phyloP scores from a whole-genome alignment of 1,284 basidiomycete genomes.

The Cyathus olla region DNA sequence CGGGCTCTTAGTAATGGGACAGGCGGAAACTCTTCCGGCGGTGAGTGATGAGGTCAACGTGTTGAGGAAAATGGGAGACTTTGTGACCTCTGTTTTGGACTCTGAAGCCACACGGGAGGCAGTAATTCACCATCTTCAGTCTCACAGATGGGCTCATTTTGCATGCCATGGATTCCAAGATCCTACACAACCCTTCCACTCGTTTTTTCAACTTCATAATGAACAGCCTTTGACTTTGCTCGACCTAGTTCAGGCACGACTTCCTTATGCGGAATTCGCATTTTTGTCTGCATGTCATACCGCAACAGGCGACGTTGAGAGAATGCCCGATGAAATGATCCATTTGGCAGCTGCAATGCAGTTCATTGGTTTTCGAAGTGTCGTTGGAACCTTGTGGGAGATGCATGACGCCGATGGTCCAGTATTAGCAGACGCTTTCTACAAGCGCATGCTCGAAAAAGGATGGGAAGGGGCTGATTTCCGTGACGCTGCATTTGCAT shows the following conservation, averaged over 20 bases:
- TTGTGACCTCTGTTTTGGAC: neutral
- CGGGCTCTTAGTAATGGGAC: conserved; percentile 29
- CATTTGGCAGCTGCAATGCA: conserved; percentile 47
- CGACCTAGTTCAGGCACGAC: conserved; percentile 33
- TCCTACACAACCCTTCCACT: conserved; percentile 1
- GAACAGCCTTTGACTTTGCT: conserved; percentile 28
- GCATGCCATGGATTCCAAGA: neutral
- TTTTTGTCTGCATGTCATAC: conserved; percentile 28
- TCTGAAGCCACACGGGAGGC: neutral
- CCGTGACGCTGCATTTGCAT: neutral
- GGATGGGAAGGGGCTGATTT: neutral
- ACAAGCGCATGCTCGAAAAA: conserved; percentile 18
- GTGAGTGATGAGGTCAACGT: conserved; percentile 5
- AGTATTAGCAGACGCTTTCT: conserved; percentile 23
- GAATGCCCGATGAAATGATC: conserved; percentile 40
- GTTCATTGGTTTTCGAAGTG: conserved; percentile 44
- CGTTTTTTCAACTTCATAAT: conserved; percentile 33
- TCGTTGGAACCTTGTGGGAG: conserved; percentile 53
- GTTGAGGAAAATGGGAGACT: conserved; percentile 6
- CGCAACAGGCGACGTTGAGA: conserved; percentile 20
- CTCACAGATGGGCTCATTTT: neutral
- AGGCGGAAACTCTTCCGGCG: conserved; percentile 9
- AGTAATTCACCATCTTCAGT: neutral
- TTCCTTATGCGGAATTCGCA: conserved; percentile 42
- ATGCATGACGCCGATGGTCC: conserved; percentile 34